phyloP scores from a whole-genome alignment of 371 early-diverging fungal species.

The Umbelopsis sp. region DNA sequence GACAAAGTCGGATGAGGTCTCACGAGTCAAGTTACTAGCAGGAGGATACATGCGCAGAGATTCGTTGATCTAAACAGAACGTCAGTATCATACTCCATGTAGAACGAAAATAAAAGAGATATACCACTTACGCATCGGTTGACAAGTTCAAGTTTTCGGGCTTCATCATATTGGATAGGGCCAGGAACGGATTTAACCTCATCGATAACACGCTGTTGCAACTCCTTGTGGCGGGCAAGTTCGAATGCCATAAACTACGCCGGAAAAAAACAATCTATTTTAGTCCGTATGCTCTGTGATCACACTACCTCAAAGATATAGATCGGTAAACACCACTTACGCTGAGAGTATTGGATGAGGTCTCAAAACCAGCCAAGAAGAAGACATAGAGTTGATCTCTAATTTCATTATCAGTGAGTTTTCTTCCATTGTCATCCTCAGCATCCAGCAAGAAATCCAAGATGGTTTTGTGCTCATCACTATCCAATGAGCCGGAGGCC shows the following conservation, averaged over 20 bases:
- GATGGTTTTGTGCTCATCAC: constrained; percentile 12
- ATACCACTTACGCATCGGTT: constrained; percentile 9
- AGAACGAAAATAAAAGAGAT: not conserved
- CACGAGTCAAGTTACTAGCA: not conserved
- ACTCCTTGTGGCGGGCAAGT: not conserved
- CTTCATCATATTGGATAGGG: constrained; percentile 7
- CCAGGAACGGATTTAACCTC: not conserved
- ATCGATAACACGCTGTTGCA: not conserved
- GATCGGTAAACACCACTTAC: not conserved
- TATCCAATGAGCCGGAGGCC: not conserved
- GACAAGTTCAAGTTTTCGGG: constrained; percentile 1
- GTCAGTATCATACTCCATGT: not conserved
- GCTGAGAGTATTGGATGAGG: constrained; percentile 8
- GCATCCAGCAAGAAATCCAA: constrained; percentile 19
- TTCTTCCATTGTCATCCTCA: constrained; percentile 18
- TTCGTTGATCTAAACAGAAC: constrained; percentile 1
- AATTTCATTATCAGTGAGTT: constrained; percentile 8
- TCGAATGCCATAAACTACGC: constrained; percentile 3
- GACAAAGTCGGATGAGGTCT: not conserved
- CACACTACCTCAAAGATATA: not conserved
- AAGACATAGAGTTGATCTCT: constrained; percentile 20
- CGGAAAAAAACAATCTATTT: not conserved
- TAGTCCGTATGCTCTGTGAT: not conserved
- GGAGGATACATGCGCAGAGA: constrained; percentile 7
- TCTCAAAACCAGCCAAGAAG: constrained; percentile 22